phyloP scores from a whole-genome alignment of 1,284 basidiomycete species.

The Cystobasidiaceae sp. region DNA sequence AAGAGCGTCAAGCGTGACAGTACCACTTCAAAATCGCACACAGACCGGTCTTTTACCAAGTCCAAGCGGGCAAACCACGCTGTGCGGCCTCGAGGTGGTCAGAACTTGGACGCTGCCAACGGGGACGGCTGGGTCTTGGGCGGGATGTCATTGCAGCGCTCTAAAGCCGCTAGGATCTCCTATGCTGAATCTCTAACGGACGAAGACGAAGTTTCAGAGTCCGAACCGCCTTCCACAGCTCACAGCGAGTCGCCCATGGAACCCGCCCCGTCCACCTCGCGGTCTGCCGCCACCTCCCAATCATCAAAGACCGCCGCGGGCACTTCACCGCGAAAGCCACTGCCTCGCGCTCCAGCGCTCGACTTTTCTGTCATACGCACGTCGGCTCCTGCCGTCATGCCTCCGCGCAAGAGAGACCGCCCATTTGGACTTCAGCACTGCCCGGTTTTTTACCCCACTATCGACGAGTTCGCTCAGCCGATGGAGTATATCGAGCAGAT shows the following conservation, averaged over 20 bases:
- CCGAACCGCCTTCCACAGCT: not conserved
- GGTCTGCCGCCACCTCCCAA: not conserved
- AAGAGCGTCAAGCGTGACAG: too few species aligned
- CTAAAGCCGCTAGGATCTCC: too few species aligned
- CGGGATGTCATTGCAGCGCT: too few species aligned
- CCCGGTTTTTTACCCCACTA: constrained; percentile 79
- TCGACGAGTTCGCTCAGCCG: constrained; percentile 90
- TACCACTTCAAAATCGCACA: too few species aligned
- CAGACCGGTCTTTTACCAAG: too few species aligned
- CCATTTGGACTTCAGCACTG: constrained; percentile 84
- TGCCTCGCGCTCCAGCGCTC: constrained; percentile 32
- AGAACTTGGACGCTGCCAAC: too few species aligned
- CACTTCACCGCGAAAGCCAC: not conserved
- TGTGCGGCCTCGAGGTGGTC: too few species aligned
- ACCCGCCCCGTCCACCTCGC: not conserved
- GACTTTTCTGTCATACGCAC: constrained; percentile 40
- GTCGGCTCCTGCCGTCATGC: constrained; percentile 33
- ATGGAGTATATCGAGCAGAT: constrained; percentile 89
- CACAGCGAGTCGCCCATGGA: not conserved
- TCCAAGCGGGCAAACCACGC: too few species aligned
- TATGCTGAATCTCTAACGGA: too few species aligned
- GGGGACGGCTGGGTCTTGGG: too few species aligned
- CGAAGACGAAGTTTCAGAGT: too few species aligned
- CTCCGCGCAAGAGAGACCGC: constrained; percentile 31
- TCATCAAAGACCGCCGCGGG: not conserved